Evolutionary conservation across 495 filamentous ascomycete genomes (phyloP).

Genomic region (Penicillium nucicola): DNA sequence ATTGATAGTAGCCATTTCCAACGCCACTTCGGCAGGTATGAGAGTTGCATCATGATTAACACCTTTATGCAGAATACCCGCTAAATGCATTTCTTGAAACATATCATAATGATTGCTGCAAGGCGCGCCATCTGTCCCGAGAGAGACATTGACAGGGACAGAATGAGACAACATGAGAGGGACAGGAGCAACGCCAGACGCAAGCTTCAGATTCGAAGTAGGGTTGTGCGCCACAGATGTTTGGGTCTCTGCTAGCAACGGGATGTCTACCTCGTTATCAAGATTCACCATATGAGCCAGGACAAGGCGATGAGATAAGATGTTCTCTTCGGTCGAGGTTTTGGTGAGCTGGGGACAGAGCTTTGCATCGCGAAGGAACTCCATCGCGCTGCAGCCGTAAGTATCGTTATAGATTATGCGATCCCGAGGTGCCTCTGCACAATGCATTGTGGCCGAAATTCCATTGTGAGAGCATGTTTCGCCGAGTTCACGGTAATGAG

Average conservation of each 20-base stretch:
- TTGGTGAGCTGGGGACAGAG: constrained; percentile 1
- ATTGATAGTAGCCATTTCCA: constrained; percentile 42
- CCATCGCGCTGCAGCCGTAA: constrained; percentile 20
- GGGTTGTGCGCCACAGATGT: constrained; percentile 40
- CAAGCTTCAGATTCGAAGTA: constrained; percentile 38
- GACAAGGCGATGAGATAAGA: constrained; percentile 10
- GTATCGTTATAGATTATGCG: constrained; percentile 14
- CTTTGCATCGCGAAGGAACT: constrained; percentile 18
- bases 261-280: constrained; percentile 29
- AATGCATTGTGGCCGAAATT: constrained; percentile 22
- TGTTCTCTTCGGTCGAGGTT: background rate
- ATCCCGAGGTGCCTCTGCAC: constrained; percentile 21
- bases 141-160: constrained; percentile 25
- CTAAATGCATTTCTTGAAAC: constrained; percentile 40
- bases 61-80: constrained; percentile 39
- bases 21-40: constrained; percentile 30
- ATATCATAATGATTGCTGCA: constrained; percentile 41
- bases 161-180: constrained; percentile 25
- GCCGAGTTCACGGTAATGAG: constrained; percentile 18
- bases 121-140: constrained; percentile 41
- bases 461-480: constrained; percentile 30
- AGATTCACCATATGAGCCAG: constrained; percentile 37
- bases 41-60: constrained; percentile 31
- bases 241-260: constrained; percentile 24
- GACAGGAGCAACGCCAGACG: constrained; percentile 36